Percentiles rank a stretch among this genome's conserved stretches.
Evolutionary conservation across 2,329 filamentous ascomycete species (phyloP).

Genomic region (Aspergillus sp.): DNA sequence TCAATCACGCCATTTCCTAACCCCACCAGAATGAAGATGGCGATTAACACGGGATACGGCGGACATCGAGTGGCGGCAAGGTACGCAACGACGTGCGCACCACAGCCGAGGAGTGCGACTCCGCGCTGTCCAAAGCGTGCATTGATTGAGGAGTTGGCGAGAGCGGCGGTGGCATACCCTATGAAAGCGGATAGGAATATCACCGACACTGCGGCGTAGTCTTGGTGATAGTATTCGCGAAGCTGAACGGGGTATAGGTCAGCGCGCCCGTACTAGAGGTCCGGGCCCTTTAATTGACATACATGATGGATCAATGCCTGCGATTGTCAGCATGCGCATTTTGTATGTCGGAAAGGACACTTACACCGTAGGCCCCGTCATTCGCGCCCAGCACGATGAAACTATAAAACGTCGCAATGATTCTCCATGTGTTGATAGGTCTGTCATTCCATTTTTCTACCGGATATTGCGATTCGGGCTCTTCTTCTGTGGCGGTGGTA

Average conservation of each 20-base stretch:
- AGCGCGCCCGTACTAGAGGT: not conserved
- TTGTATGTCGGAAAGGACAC: not conserved
- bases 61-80: conserved; percentile 56
- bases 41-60: conserved; percentile 58
- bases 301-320: conserved; percentile 43
- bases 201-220: conserved; percentile 36
- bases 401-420: conserved; percentile 47
- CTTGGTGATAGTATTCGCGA: conserved; percentile 37
- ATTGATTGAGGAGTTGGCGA: conserved; percentile 39
- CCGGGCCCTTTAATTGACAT: conserved; percentile 8
- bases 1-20: conserved; percentile 60
- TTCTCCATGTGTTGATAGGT: conserved; percentile 35
- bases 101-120: conserved; percentile 56
- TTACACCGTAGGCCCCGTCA: conserved; percentile 46
- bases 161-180: conserved; percentile 41
- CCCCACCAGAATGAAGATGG: conserved; percentile 58
- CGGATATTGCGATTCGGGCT: not conserved
- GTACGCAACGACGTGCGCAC: conserved; percentile 22
- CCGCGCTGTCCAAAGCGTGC: conserved; percentile 56
- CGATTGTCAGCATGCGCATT: not conserved
- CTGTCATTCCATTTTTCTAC: conserved; percentile 11
- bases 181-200: conserved; percentile 43
- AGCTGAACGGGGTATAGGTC: conserved; percentile 19
- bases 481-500: too few relatives aligned
- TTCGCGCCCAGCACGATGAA: conserved; percentile 51